Percentiles rank a stretch among this genome's conserved stretches.
phyloP scores from a whole-genome alignment of 345 rosid species.

The Dipteronia dyeriana region DNA sequence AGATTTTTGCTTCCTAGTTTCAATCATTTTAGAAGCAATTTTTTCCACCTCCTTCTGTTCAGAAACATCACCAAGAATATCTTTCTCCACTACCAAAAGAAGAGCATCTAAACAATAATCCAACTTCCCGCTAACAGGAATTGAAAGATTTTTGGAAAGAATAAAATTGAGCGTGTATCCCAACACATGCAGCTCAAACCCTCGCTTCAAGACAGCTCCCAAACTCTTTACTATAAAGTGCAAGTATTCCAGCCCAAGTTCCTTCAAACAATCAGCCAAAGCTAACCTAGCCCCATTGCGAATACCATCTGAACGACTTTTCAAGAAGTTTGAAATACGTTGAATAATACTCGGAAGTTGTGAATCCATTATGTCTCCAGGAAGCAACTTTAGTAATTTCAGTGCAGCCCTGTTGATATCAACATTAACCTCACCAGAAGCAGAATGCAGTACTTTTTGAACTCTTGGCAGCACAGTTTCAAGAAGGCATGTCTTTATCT shows the following conservation, averaged over 20 bases:
- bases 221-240: conserved; percentile 60
- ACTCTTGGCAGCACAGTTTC: conserved; percentile 70
- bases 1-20: conserved; percentile 71
- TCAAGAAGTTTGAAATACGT: conserved; percentile 64
- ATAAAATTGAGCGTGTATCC: conserved; percentile 74
- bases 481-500: conserved; percentile 58
- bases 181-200: conserved; percentile 84
- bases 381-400: conserved; percentile 89
- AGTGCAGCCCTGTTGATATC: conserved; percentile 64
- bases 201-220: conserved; percentile 72
- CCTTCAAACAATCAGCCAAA: conserved; percentile 86
- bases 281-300: conserved; percentile 87
- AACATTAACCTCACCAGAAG: conserved; percentile 68
- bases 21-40: conserved; percentile 89
- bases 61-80: conserved; percentile 87
- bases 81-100: conserved; percentile 64
- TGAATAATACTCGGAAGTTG: conserved; percentile 78
- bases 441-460: conserved; percentile 60
- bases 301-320: conserved; percentile 61
- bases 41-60: conserved; percentile 91
- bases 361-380: conserved; percentile 69
- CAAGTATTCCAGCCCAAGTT: conserved; percentile 83
- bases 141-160: conserved; percentile 52
- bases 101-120: conserved; percentile 87
- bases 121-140: conserved; percentile 50